phyloP scores from a whole-genome alignment of 2,329 filamentous ascomycete species.

The Clarireedia monteithiana region DNA sequence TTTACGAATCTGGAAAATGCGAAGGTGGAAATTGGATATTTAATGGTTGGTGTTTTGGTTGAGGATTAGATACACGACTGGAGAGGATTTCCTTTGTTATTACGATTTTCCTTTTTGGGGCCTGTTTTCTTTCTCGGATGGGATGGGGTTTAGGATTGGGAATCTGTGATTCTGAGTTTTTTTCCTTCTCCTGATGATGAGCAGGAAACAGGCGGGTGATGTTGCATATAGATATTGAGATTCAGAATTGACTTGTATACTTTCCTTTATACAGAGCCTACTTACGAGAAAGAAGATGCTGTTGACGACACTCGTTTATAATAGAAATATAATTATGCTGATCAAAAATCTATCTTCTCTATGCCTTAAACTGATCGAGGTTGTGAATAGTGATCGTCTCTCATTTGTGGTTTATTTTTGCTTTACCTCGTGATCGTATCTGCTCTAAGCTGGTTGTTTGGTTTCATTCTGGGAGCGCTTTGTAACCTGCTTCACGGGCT shows the following conservation, averaged over 20 bases:
- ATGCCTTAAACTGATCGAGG: not conserved
- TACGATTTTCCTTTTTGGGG: not conserved
- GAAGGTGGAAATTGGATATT: not conserved
- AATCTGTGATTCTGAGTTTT: slow-evolving; percentile 2
- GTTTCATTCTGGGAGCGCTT: too few species aligned
- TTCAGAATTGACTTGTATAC: slow-evolving; percentile 1
- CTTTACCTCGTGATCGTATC: not conserved
- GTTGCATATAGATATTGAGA: not conserved
- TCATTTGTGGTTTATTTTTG: not conserved
- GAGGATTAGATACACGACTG: not conserved
- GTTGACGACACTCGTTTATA: not conserved
- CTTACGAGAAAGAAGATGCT: slow-evolving; percentile 4
- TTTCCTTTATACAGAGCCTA: not conserved
- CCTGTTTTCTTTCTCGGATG: not conserved
- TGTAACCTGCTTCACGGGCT: too few species aligned
- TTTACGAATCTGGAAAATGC: not conserved
- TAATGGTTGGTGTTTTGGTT: slow-evolving; percentile 3
- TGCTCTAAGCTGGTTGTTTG: too few species aligned
- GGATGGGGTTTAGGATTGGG: not conserved
- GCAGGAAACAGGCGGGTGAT: not conserved
- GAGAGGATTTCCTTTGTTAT: slow-evolving; percentile 3
- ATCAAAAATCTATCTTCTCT: not conserved
- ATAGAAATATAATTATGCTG: slow-evolving; percentile 8
- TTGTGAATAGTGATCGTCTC: not conserved
- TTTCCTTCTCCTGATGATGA: not conserved